These are phyloP conservation scores for Fusarium piperis DNA, from an alignment of 2,329 filamentous ascomycete genomes.

Conservation along the genomic window DNA sequence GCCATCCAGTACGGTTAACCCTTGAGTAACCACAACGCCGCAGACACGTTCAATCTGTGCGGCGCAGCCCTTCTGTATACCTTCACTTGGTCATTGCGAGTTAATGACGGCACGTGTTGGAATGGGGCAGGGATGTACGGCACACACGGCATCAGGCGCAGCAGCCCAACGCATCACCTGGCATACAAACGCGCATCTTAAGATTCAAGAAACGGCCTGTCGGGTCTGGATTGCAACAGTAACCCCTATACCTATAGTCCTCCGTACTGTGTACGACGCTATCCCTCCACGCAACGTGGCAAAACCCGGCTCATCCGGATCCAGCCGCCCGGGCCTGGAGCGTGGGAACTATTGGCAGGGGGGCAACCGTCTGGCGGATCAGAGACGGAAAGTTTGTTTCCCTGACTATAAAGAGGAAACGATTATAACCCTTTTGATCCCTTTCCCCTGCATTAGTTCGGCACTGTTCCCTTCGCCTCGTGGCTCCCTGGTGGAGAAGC, in stretches of 20 bases:
- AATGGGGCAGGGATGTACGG: background rate
- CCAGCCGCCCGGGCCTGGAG: background rate
- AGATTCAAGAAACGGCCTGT: background rate
- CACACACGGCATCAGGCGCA: no score
- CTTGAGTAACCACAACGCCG: background rate
- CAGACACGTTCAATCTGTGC: background rate
- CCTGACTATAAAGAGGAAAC: background rate
- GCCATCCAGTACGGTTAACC: no score
- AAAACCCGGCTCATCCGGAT: background rate
- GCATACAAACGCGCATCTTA: background rate
- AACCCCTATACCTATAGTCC: background rate
- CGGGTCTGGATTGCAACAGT: background rate
- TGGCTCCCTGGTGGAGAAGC: background rate
- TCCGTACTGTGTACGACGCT: background rate
- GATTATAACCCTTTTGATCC: background rate
- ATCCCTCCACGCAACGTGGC: background rate
- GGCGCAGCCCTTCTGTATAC: background rate
- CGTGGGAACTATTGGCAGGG: background rate
- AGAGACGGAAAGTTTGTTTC: background rate
- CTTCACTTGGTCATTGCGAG: background rate
- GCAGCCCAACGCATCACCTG: no score
- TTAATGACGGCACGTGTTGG: background rate
- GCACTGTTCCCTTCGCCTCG: background rate
- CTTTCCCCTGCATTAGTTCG: background rate
- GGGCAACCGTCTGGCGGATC: background rate